Percentiles rank a stretch among this genome's conserved stretches.
phyloP scores from a whole-genome alignment of 1,284 basidiomycete genomes.

The Irpex lacteus region DNA sequence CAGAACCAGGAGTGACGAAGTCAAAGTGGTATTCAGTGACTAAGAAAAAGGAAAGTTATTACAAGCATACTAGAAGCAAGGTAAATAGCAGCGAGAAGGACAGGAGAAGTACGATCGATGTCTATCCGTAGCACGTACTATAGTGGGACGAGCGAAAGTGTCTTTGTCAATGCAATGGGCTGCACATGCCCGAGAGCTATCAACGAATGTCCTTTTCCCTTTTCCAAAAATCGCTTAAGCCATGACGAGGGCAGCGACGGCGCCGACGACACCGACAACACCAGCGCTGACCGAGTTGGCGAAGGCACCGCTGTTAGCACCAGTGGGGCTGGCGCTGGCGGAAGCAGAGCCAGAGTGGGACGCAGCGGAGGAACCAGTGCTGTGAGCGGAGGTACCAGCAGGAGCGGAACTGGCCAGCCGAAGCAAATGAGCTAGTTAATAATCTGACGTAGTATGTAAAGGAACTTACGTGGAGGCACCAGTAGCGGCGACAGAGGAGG shows the following conservation, averaged over 20 bases:
- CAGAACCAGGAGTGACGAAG: neutral
- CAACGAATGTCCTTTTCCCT: conserved; percentile 4
- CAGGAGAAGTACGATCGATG: neutral
- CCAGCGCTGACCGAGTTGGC: conserved; percentile 21
- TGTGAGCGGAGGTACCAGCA: neutral
- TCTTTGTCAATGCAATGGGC: neutral
- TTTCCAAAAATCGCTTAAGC: conserved; percentile 18
- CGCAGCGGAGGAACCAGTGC: neutral
- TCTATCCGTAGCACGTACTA: neutral
- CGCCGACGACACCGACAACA: conserved; percentile 25
- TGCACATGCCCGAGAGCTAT: neutral
- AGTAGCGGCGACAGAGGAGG: conserved; percentile 2
- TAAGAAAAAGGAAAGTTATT: neutral
- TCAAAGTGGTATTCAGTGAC: neutral
- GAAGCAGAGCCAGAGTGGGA: conserved; percentile 7
- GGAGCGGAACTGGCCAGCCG: neutral
- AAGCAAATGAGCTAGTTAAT: neutral
- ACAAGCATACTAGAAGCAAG: neutral
- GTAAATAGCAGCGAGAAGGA: neutral
- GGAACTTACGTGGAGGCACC: neutral
- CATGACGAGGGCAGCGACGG: conserved; percentile 25
- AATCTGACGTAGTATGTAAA: neutral
- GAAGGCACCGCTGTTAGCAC: conserved; percentile 18
- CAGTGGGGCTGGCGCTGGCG: conserved; percentile 16
- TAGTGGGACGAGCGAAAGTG: neutral